Evolutionary conservation across 1,139 yeast genomes (phyloP).

Genomic region (Fermentozyma sake): DNA sequence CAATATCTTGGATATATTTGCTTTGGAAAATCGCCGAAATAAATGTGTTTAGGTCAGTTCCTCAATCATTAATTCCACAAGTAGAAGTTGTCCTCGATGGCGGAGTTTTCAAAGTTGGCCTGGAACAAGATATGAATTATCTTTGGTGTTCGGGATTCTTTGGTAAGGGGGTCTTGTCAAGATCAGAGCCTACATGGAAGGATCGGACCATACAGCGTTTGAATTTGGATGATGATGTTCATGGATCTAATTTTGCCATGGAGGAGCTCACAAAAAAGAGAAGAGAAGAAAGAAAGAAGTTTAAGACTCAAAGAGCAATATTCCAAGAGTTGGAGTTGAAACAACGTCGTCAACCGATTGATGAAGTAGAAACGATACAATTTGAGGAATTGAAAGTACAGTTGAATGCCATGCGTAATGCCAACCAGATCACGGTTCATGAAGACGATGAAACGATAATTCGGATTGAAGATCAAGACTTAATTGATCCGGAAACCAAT

Average conservation of each 20-base stretch:
- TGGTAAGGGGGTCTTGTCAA: conserved; percentile 85
- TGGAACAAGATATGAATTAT: conserved; percentile 44
- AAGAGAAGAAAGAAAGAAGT: conserved; percentile 66
- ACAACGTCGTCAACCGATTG: conserved; percentile 20
- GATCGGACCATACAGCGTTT: conserved; percentile 51
- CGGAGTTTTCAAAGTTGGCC: conserved; percentile 42
- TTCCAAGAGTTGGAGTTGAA: conserved; percentile 33
- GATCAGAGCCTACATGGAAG: conserved; percentile 92
- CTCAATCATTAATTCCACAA: conserved; percentile 18
- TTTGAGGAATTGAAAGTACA: conserved; percentile 22
- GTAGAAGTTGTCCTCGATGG: conserved; percentile 24
- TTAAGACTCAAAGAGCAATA: conserved; percentile 53
- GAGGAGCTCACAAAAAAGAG: conserved; percentile 78
- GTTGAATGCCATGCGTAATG: conserved; percentile 3
- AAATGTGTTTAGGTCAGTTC: conserved; percentile 21
- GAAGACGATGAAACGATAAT: conserved; percentile 11
- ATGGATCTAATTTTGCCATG: conserved; percentile 23
- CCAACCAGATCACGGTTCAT: conserved; percentile 6
- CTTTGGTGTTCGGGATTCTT: conserved; percentile 89
- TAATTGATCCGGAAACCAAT: conserved; percentile 25
- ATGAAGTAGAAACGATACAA: conserved; percentile 19
- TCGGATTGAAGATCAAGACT: conserved; percentile 31
- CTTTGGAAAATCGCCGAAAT: conserved; percentile 26
- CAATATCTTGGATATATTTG: conserved; percentile 54
- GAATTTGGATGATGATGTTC: conserved; percentile 32